phyloP scores from a whole-genome alignment of 1,139 yeast genomes.

The Nakaseomyces nivariensis region DNA sequence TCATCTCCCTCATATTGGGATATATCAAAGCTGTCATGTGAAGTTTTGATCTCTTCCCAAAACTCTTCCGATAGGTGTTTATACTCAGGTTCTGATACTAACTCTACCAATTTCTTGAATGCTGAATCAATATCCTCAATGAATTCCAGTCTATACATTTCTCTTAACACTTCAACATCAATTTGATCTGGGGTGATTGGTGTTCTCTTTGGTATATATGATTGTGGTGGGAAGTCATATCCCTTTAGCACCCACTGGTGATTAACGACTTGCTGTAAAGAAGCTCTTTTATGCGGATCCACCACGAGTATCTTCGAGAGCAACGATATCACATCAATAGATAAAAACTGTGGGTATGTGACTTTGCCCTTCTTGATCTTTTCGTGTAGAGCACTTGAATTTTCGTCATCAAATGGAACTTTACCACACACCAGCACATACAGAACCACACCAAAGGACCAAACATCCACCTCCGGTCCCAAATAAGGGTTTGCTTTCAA shows the following conservation, averaged over 20 bases:
- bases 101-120: constrained; percentile 43
- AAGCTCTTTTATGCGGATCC: constrained; percentile 70
- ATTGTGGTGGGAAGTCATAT: constrained; percentile 61
- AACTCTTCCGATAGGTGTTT: constrained; percentile 31
- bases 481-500: constrained; percentile 82
- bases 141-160: constrained; percentile 73
- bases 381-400: constrained; percentile 83
- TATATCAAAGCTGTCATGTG: background rate
- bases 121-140: constrained; percentile 55
- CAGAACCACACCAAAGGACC: constrained; percentile 95
- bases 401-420: constrained; percentile 96
- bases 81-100: constrained; percentile 60
- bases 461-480: constrained; percentile 95
- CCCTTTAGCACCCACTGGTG: constrained; percentile 96
- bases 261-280: constrained; percentile 61
- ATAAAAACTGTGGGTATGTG: constrained; percentile 74
- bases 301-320: constrained; percentile 84
- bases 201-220: constrained; percentile 60
- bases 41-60: constrained; percentile 10
- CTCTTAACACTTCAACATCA: constrained; percentile 56
- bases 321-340: constrained; percentile 69
- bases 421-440: constrained; percentile 93
- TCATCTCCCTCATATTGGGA: constrained; percentile 6
- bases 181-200: constrained; percentile 59
- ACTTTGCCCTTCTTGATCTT: constrained; percentile 87